Base-by-base conservation (phyloP, 768 basidiomycete genomes). In the Melanogaster broomeanus region DNA sequence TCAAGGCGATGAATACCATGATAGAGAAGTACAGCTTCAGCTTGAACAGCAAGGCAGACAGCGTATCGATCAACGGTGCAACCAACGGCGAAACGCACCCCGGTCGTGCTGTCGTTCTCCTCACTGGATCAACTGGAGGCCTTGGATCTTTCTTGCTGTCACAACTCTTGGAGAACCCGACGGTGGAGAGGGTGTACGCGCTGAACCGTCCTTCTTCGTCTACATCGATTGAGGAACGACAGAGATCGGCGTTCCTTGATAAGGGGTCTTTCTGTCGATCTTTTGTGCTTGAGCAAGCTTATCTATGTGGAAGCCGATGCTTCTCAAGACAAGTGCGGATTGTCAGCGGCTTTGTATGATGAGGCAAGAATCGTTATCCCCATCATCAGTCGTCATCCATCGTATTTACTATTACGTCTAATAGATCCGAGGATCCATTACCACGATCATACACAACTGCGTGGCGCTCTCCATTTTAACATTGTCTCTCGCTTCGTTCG, bases 51-150 rank as follows among this genome's bases (percentile, higher is more conserved):
- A 42, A 13, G 25, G 25, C 25, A 8, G 46, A 48, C 21, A 42
- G 51, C 13, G 25, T 35, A 7, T 53, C 42, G 15, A 75, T 75
- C 57, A 57, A 64, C n/a, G 62, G 56, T 0, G 69, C 78, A 64
- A 69, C 50, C 42, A 19, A 31, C 15, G 42, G 35, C 1, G 43
- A 48, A 10, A 54, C 38, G 22, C 50, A 59, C 28, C 44, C 52
- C 24, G 5, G 1, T 2, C 21, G 12, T 0, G 15, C 41, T 27
- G 41, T 37, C 2, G 49, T 45, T 1, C 42, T 60, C 2, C 53
- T 77, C 30, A 77, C 77, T 4, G 76, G 77, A 13, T 72, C 75
- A 1, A 77, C 76, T 6, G 77, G 76, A 9, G 69, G 67, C 10
- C 64, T 77, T 1, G 75, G 77, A 15, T 69, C 72, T 2, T 67